Conservation (phyloP, 177 flowering plant genomes). For the Vitis hybrid region DNA sequence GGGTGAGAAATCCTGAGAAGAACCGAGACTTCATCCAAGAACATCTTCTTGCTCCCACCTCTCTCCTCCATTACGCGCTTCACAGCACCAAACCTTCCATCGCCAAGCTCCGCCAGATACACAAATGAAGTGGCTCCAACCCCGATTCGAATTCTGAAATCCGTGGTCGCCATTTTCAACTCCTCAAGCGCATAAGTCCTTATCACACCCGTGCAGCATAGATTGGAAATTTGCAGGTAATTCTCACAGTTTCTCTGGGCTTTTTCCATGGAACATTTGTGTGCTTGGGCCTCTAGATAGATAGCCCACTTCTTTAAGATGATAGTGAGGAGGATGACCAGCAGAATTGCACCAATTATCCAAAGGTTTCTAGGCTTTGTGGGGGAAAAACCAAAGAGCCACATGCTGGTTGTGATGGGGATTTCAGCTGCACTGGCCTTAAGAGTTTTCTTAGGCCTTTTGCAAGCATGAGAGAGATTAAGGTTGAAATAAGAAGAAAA, state of each 20-base stretch:
- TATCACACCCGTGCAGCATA: conserved; percentile 2
- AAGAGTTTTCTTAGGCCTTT: neutral
- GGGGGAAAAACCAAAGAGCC: conserved; percentile 5
- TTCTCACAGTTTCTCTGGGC: neutral
- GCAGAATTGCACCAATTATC: conserved; percentile 18
- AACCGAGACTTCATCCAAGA: conserved; percentile 34
- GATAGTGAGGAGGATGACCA: conserved; percentile 14
- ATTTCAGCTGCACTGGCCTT: no score
- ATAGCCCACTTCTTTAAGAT: conserved; percentile 17
- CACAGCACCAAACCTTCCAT: conserved; percentile 32
- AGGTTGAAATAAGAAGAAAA: neutral
- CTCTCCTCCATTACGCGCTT: conserved; percentile 34
- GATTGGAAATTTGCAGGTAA: neutral
- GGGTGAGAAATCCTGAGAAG: conserved; percentile 41
- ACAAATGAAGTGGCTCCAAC: conserved; percentile 36
- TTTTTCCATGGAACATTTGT: neutral
- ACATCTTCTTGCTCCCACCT: conserved; percentile 35
- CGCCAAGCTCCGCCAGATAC: conserved; percentile 34
- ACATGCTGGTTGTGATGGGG: neutral
- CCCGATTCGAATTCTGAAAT: conserved; percentile 29
- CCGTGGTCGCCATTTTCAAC: conserved; percentile 24
- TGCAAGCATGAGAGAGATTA: neutral
- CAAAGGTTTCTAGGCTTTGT: conserved; percentile 3
- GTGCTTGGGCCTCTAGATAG: neutral
- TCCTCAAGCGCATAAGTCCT: conserved; percentile 35